Evolutionary conservation across 2,329 filamentous ascomycete species (phyloP).

Genomic region (Monilinia fructicola): DNA sequence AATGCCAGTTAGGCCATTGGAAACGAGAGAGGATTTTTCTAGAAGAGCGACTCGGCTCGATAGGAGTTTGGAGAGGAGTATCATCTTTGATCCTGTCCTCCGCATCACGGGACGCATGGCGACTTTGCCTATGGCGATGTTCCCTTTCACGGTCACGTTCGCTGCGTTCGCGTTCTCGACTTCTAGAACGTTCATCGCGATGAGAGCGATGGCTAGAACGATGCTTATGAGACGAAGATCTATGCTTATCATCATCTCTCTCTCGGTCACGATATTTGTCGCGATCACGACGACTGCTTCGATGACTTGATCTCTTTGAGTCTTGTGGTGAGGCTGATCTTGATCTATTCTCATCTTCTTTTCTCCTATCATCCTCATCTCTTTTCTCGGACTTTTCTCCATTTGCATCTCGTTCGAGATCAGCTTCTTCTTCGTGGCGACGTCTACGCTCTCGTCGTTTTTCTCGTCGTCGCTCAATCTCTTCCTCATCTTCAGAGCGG

Average conservation of each 20-base stretch:
- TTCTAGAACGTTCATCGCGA: constrained; percentile 46
- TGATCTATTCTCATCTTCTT: constrained; percentile 54
- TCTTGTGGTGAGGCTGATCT: constrained; percentile 65
- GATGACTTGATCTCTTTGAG: constrained; percentile 56
- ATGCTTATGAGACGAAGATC: constrained; percentile 44
- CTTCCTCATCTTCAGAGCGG: constrained; percentile 37
- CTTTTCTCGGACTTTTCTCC: constrained; percentile 30
- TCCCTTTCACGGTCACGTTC: constrained; percentile 47
- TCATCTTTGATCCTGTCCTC: constrained; percentile 28
- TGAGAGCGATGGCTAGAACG: constrained; percentile 53
- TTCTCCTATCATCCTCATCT: constrained; percentile 32
- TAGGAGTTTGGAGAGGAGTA: constrained; percentile 26
- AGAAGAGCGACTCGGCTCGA: constrained; percentile 26
- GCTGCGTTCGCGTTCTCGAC: constrained; percentile 49
- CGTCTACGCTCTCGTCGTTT: constrained; percentile 37
- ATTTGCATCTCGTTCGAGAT: constrained; percentile 23
- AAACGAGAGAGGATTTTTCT: constrained; percentile 31
- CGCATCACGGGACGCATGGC: constrained; percentile 32
- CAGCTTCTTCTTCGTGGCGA: constrained; percentile 35
- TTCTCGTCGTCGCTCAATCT: constrained; percentile 39
- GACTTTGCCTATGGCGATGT: constrained; percentile 39
- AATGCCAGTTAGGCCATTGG: constrained; percentile 33
- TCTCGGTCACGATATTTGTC: constrained; percentile 51
- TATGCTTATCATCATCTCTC: constrained; percentile 44
- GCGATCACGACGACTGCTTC: constrained; percentile 57